Percentiles rank a stretch among this genome's conserved stretches.
These are phyloP conservation scores for Paraglomus brasilianum DNA, from an alignment of 192 early-diverging fungal genomes.

Conservation along the genomic window DNA sequence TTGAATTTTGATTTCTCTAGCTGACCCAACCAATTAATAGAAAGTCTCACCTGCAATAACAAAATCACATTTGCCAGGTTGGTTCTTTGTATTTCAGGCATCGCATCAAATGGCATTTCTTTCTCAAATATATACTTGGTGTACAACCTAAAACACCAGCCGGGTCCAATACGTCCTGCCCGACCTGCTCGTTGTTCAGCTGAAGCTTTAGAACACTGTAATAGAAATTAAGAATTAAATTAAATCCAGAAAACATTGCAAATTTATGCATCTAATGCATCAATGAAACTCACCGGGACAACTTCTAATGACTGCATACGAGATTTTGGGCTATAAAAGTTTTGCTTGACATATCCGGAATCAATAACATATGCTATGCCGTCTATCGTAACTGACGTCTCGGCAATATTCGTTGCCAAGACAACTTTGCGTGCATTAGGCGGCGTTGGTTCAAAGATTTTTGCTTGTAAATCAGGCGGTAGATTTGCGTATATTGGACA, in stretches of 20 bases:
- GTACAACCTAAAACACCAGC: conserved; percentile 96
- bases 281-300: conserved; percentile 54
- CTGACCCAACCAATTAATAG: not conserved
- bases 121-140: conserved; percentile 89
- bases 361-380: conserved; percentile 97
- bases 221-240: not conserved
- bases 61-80: conserved; percentile 91
- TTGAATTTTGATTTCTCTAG: not conserved
- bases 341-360: conserved; percentile 97
- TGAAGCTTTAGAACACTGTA: conserved; percentile 82
- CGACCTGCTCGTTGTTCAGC: conserved; percentile 93
- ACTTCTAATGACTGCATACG: conserved; percentile 98
- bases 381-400: conserved; percentile 97
- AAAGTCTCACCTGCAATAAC: conserved; percentile 67
- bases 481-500: conserved; percentile 96
- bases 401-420: conserved; percentile 98
- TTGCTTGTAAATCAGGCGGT: conserved; percentile 93
- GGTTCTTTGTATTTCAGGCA: conserved; percentile 96
- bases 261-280: not conserved
- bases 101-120: conserved; percentile 92
- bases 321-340: conserved; percentile 88
- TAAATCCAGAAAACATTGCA: not conserved
- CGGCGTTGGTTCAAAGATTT: conserved; percentile 97
- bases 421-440: conserved; percentile 92
- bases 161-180: conserved; percentile 94